Evolutionary conservation across 192 early-diverging fungal species (phyloP), one percentile per base, ranked within the genome.

Genomic region (Cetraspora pellucida): DNA sequence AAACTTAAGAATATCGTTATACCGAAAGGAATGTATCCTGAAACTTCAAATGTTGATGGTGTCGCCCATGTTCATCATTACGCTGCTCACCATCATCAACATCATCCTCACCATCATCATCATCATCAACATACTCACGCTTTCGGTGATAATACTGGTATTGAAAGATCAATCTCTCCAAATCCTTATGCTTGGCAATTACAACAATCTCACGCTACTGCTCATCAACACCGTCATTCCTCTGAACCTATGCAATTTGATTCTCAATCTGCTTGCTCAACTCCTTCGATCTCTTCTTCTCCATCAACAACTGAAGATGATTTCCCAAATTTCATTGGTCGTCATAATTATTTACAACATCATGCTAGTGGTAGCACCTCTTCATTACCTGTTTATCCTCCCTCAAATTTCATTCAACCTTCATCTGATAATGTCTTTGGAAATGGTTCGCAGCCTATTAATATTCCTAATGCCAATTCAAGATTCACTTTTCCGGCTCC

Each of bases 11-110:
- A 85, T 64, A 81, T 97, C 45, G 84, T 82, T 31, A 88, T 97
- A 49, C 92, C 92, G 10, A 91, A 89, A 66, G 92, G 92, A 74
- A 85, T 95, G 59, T 97, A 97, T 74, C 95, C 95, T 5, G 95
- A 96, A 79, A 91, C 84, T 21, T 87, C 82, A 37, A 74, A 60
- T 59, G 55, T 74, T 17, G 73, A 75, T 19, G 43, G 46, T 31
- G 55, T 54, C 8, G 37, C 57, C 23, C 46, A 72, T 57, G 52
- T 37, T 45, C 43, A 47, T 63, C 74, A 76, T 43, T 65, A 76
- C 16, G 28, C 47, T 27, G 3, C 46, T 17, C 73, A 47, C 28
- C 58, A 47, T 45, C 58, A 61, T 43, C 57, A 60, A 47, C 58
- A 63, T 63, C 59, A 61, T 28, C 73, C 17, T 28, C 55, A 74